Conservation (phyloP, 208 protist genomes). For the Wallacemonas sp. region DNA sequence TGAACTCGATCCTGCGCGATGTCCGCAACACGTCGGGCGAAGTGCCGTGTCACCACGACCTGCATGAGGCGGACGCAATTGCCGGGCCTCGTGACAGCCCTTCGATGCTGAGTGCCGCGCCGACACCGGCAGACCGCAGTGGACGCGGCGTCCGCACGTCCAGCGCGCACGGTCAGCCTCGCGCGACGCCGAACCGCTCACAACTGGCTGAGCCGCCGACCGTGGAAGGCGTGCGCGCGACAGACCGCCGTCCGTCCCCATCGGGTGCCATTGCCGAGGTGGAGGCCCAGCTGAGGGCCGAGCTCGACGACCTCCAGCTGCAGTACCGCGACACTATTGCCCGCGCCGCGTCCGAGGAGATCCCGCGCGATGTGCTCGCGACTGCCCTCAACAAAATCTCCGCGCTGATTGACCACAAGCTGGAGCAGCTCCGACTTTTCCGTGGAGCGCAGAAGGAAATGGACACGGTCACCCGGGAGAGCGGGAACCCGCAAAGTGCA, state of each 20-base stretch:
- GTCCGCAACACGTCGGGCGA: conserved; percentile 55
- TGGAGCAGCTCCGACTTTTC: conserved; percentile 79
- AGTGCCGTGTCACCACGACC: conserved; percentile 9
- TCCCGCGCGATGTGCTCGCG: conserved; percentile 58
- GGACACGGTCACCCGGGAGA: conserved; percentile 7
- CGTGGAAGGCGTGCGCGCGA: background rate
- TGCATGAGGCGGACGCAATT: background rate
- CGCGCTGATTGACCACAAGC: conserved; percentile 73
- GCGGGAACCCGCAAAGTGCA: background rate
- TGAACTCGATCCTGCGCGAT: conserved; percentile 83
- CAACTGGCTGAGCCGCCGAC: background rate
- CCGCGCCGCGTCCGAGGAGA: conserved; percentile 46
- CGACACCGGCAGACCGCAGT: background rate
- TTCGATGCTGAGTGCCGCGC: background rate
- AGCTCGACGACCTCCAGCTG: conserved; percentile 65
- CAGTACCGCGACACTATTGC: conserved; percentile 76
- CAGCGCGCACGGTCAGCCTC: background rate
- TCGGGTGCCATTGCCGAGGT: conserved; percentile 56
- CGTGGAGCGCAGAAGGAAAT: conserved; percentile 57
- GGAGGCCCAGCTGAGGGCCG: conserved; percentile 59
- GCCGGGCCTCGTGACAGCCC: background rate
- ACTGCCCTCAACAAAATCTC: conserved; percentile 57
- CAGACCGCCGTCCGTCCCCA: background rate
- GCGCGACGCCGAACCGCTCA: background rate
- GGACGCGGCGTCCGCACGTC: background rate